Evolutionary conservation across 2,329 filamentous ascomycete genomes (phyloP).

Genomic region (Claviceps sp.): DNA sequence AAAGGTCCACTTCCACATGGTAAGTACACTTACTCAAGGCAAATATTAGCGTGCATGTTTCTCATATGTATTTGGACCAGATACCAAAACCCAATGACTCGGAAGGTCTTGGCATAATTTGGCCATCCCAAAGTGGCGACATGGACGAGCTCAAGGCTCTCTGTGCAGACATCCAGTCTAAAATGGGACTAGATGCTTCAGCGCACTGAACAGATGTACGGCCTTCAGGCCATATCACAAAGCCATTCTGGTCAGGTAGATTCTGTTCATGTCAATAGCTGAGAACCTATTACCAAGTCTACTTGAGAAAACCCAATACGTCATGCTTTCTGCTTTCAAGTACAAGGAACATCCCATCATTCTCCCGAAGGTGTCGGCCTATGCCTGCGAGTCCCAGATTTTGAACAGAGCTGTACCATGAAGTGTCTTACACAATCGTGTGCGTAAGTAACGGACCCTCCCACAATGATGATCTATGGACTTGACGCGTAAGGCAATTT

Average conservation of each 20-base stretch:
- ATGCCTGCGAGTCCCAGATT: not conserved
- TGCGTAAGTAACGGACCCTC: too few species aligned
- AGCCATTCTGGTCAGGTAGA: not conserved
- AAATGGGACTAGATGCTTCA: conserved; percentile 47
- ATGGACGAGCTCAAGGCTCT: conserved; percentile 75
- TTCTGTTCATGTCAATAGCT: not conserved
- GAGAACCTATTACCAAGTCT: not conserved
- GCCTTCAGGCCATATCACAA: not conserved
- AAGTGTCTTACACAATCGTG: not conserved
- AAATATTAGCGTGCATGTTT: not conserved
- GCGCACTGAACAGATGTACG: not conserved
- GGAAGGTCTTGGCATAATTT: conserved; percentile 68
- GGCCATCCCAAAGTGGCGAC: conserved; percentile 63
- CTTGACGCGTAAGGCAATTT: not conserved
- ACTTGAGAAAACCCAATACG: not conserved
- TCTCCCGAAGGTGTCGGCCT: not conserved
- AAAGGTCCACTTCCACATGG: conserved; percentile 88
- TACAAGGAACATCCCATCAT: not conserved
- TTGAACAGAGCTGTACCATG: not conserved
- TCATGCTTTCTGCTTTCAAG: not conserved
- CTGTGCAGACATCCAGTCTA: conserved; percentile 73
- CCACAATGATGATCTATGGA: too few species aligned
- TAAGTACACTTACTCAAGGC: conserved; percentile 25
- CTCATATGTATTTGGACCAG: conserved; percentile 25
- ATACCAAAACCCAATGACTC: conserved; percentile 84